Evolutionary conservation across 75 land plant genomes (phyloP), one percentile per base, ranked within the genome.

Genomic region (Sequoia sempervirens): DNA sequence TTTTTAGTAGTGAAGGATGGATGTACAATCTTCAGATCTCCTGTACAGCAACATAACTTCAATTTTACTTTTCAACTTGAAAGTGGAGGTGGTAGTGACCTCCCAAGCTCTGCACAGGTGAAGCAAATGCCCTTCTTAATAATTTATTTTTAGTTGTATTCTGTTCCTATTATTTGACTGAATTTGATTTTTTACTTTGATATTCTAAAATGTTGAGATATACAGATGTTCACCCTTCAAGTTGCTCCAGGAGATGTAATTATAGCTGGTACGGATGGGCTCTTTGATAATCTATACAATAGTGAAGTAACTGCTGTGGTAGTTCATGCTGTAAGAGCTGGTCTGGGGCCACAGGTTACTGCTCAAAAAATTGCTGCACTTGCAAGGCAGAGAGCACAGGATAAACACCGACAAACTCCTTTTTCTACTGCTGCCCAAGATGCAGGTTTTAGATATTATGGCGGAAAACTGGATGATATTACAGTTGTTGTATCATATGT

Each of bases 351-450:
- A 82, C 93, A 97, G 79, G 86, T 94, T 12, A 93, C 99, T 23
- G 98, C 99, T 66, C 95, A 96, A 75, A 94, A 95, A 81, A 90
- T 97, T 61, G 96, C 93, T 12, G 91, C 93, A 52, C 83, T 94
- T 23, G 99, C 99, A 64, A 93, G 95, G 47, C 90, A 92, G 85
- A 85, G 95, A 85, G 99, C 98, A 43, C 90, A 82, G 75, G 99
- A 97, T 68, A 86, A 87, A 73, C 85, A 92, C 86, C 75, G 96
- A 50, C 96, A 97, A 74, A 97, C 98, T 13, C 99, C 98, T 52
- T 95, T 97, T 68, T 94, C 99, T n/a, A 88, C 93, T 69, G 98
- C 98, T 84, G 99, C 99, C 17, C 99, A 96, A 83, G 96, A 94
- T 84, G 99, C 99, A 78, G 98, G 99, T 43, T 92, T 87, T 79